Evolutionary conservation across 306 rosid genomes (phyloP).

Genomic region (Gillenia trifoliata): DNA sequence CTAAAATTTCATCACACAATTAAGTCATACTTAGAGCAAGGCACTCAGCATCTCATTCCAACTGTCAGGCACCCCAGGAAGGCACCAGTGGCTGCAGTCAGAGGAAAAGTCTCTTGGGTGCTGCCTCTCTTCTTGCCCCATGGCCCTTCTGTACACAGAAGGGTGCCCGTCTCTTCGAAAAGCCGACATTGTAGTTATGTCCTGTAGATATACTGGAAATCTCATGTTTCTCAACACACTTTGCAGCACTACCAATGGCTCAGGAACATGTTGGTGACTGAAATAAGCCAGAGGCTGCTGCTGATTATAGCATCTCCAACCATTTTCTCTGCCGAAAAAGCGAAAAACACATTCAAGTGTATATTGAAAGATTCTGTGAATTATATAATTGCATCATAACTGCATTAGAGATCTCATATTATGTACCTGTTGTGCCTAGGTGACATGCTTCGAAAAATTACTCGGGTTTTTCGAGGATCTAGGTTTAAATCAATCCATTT

Average conservation of each 20-base stretch:
- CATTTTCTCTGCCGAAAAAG: slow-evolving; percentile 60
- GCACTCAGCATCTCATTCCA: slow-evolving; percentile 93
- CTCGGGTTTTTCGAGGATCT: slow-evolving; percentile 55
- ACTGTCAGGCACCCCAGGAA: slow-evolving; percentile 93
- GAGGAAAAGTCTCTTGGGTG: slow-evolving; percentile 56
- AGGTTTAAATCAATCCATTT: slow-evolving; percentile 88
- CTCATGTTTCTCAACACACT: slow-evolving; percentile 75
- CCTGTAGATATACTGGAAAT: slow-evolving; percentile 85
- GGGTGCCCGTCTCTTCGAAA: slow-evolving; percentile 91
- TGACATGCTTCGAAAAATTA: slow-evolving; percentile 88
- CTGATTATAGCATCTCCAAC: slow-evolving; percentile 93
- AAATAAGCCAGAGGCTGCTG: slow-evolving; percentile 65
- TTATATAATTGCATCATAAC: background rate
- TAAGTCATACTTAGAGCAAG: slow-evolving; percentile 41
- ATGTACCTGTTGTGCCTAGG: slow-evolving; percentile 91
- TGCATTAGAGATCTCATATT: background rate
- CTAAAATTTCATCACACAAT: slow-evolving; percentile 9
- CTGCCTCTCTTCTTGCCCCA: slow-evolving; percentile 56
- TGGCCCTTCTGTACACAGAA: slow-evolving; percentile 59
- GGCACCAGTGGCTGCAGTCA: slow-evolving; percentile 99
- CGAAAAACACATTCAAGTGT: background rate
- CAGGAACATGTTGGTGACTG: slow-evolving; percentile 79
- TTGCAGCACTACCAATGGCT: slow-evolving; percentile 58
- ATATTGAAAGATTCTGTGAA: background rate
- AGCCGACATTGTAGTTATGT: slow-evolving; percentile 76